Evolutionary conservation across 164 flowering plant genomes (phyloP).

Genomic region (Saururus chinensis): DNA sequence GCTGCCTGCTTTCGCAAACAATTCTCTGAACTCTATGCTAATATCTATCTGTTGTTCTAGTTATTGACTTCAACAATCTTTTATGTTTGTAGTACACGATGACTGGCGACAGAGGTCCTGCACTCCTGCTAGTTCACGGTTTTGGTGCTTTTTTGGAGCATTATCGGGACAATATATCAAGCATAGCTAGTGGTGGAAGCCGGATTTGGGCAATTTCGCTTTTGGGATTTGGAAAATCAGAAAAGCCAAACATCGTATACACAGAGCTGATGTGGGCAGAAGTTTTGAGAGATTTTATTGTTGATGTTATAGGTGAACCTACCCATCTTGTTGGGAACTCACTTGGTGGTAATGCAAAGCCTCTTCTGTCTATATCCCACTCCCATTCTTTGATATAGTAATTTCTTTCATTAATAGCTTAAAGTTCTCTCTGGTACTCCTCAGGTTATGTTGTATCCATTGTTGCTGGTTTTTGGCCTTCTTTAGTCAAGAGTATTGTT

Average conservation of each 20-base stretch:
- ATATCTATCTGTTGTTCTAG: not conserved
- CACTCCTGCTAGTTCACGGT: constrained; percentile 80
- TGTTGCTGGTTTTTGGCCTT: constrained; percentile 64
- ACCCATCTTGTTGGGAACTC: constrained; percentile 85
- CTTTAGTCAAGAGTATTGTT: constrained; percentile 49
- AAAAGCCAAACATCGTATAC: constrained; percentile 77
- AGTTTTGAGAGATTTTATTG: constrained; percentile 66
- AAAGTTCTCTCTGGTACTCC: constrained; percentile 1
- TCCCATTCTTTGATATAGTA: not conserved
- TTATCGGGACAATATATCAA: constrained; percentile 54
- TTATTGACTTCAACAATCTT: not conserved
- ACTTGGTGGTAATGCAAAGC: constrained; percentile 50
- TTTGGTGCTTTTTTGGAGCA: constrained; percentile 91
- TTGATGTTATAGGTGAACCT: constrained; percentile 76
- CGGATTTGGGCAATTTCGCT: constrained; percentile 78
- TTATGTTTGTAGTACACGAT: constrained; percentile 52
- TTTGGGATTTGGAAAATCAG: constrained; percentile 81
- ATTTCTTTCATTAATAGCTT: not conserved
- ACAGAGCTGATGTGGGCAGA: constrained; percentile 85
- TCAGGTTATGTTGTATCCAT: constrained; percentile 63
- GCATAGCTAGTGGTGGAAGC: constrained; percentile 45
- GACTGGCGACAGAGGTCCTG: constrained; percentile 70
- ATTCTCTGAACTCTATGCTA: too few species aligned
- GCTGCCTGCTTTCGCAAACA: too few species aligned
- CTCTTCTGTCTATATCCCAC: not conserved